phyloP scores from a whole-genome alignment of 768 basidiomycete species.

The Pleurotus ostreatus region DNA sequence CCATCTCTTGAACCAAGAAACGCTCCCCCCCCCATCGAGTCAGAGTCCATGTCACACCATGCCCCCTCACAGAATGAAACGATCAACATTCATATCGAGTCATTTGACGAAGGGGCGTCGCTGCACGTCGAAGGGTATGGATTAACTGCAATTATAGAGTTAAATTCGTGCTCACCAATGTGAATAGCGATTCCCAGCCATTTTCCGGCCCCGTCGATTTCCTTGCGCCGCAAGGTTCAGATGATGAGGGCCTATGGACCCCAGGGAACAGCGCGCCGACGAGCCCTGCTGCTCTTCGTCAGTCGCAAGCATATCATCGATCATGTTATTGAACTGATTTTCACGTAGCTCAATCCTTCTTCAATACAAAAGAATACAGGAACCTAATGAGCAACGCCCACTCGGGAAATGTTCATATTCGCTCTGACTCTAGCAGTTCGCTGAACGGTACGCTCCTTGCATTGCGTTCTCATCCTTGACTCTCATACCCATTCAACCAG shows the following conservation, averaged over 20 bases:
- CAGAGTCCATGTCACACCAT: background rate
- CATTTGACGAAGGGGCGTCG: background rate
- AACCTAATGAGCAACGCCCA: background rate
- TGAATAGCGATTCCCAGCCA: too few species aligned
- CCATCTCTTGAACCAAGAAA: background rate
- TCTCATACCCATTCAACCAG: background rate
- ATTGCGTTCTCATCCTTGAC: background rate
- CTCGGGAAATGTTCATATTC: background rate
- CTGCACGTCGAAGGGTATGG: background rate
- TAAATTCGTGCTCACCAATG: too few species aligned
- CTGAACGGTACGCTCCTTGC: background rate
- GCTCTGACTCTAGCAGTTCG: conserved; percentile 1
- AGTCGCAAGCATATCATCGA: too few species aligned
- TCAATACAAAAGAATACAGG: background rate
- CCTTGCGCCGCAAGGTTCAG: background rate
- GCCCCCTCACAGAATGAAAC: background rate
- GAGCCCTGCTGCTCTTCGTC: background rate
- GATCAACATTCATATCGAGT: background rate
- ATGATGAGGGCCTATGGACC: background rate
- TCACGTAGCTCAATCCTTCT: background rate
- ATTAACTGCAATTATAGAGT: background rate
- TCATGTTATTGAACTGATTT: background rate
- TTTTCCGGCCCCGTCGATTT: background rate
- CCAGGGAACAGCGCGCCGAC: background rate
- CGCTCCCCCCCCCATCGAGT: too few species aligned